Evolutionary conservation across 2,329 filamentous ascomycete genomes (phyloP).

Genomic region (Talaromyces sp.): DNA sequence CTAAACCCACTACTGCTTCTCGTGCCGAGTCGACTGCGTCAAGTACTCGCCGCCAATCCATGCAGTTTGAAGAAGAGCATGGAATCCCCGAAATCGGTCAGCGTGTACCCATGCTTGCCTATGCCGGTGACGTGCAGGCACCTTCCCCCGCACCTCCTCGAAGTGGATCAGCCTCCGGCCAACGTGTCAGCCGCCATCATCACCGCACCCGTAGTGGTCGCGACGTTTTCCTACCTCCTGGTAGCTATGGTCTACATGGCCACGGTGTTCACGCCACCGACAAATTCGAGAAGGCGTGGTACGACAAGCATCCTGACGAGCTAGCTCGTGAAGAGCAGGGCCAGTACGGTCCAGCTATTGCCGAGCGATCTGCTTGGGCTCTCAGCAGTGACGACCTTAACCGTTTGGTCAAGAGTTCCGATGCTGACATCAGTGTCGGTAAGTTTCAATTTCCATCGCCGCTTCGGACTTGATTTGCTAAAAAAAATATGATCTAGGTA

Average conservation of each 20-base stretch:
- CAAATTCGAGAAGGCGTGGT: constrained; percentile 87
- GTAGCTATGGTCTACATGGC: constrained; percentile 89
- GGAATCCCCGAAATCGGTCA: constrained; percentile 91
- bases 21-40: constrained; percentile 43
- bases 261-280: constrained; percentile 67
- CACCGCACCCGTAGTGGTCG: constrained; percentile 68
- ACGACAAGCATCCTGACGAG: constrained; percentile 83
- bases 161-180: constrained; percentile 43
- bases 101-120: constrained; percentile 87
- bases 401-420: constrained; percentile 75
- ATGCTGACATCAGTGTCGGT: constrained; percentile 52
- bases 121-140: constrained; percentile 93
- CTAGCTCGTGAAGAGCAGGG: constrained; percentile 66
- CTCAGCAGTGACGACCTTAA: constrained; percentile 88
- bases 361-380: constrained; percentile 68
- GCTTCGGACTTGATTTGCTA: constrained; percentile 11
- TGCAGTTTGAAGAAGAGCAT: constrained; percentile 67
- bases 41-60: constrained; percentile 53
- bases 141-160: constrained; percentile 68
- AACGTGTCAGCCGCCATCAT: constrained; percentile 54
- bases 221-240: constrained; percentile 70
- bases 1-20: constrained; percentile 61
- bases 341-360: constrained; percentile 57
- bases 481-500: constrained; percentile 49
- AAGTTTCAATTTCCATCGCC: constrained; percentile 24